These are phyloP conservation scores for Sporothrix schenckii DNA, from an alignment of 2,329 filamentous ascomycete species.

Conservation along the genomic window DNA sequence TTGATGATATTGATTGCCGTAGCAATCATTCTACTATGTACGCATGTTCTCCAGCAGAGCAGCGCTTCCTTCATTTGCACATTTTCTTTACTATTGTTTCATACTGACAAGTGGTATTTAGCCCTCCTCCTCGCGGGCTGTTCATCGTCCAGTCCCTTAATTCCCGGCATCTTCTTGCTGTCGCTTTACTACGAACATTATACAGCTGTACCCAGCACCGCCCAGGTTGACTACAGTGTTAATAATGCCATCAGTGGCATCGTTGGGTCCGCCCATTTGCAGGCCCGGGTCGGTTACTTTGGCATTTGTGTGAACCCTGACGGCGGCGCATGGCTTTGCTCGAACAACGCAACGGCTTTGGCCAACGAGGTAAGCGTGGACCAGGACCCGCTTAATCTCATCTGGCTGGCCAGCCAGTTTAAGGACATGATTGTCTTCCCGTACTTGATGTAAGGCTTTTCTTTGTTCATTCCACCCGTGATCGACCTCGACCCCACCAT, in stretches of 20 bases:
- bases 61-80: neutral
- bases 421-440: conserved; percentile 99
- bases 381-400: conserved; percentile 93
- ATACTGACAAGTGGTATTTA: conserved; percentile 46
- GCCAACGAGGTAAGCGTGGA: conserved; percentile 87
- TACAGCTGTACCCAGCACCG: conserved; percentile 75
- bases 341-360: conserved; percentile 92
- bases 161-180: conserved; percentile 94
- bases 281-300: conserved; percentile 95
- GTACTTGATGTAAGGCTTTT: conserved; percentile 76
- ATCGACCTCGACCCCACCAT: neutral
- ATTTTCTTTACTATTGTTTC: neutral
- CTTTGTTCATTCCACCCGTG: neutral
- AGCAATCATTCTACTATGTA: conserved; percentile 92
- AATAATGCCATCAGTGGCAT: conserved; percentile 87
- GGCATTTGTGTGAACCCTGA: conserved; percentile 95
- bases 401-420: conserved; percentile 96
- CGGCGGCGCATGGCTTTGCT: conserved; percentile 89
- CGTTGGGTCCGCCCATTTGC: conserved; percentile 78
- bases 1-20: conserved; percentile 96
- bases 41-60: conserved; percentile 44
- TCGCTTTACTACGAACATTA: conserved; percentile 96
- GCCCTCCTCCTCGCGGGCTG: conserved; percentile 92
- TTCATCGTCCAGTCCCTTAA: conserved; percentile 92
- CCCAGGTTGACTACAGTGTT: conserved; percentile 89